phyloP scores from a whole-genome alignment of 129 eudicot genomes.

The Helichrysum umbraculigerum region DNA sequence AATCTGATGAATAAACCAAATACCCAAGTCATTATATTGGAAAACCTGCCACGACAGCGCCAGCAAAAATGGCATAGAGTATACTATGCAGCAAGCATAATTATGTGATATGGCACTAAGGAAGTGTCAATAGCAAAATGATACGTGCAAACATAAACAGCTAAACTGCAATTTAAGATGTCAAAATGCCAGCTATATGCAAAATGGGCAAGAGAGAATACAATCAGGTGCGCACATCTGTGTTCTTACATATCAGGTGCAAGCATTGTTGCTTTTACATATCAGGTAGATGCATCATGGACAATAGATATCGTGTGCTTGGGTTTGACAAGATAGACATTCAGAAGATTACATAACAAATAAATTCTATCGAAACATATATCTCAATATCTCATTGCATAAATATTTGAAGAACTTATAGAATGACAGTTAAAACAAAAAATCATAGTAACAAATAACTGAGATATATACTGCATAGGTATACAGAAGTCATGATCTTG shows the following conservation, averaged over 20 bases:
- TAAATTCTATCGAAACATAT: neutral
- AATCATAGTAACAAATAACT: neutral
- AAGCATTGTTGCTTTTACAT: too few species aligned
- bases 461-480: neutral
- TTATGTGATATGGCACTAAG: neutral
- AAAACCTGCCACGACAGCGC: too few species aligned
- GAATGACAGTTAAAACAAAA: neutral
- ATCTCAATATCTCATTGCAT: neutral
- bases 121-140: neutral
- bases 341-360: neutral
- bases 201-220: neutral
- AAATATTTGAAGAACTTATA: neutral
- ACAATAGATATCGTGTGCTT: slow-evolving; percentile 3
- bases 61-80: too few species aligned
- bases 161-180: slow-evolving; percentile 13
- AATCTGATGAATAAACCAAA: neutral
- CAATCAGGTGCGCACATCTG: neutral
- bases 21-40: neutral
- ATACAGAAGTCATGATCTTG: neutral
- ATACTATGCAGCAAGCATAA: neutral
- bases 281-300: neutral
- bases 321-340: neutral
- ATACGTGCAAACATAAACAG: neutral
- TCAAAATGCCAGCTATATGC: slow-evolving; percentile 12
- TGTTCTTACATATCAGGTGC: slow-evolving; percentile 13